Base-by-base conservation (phyloP, 164 flowering plant species). In the Annona squamosa region DNA sequence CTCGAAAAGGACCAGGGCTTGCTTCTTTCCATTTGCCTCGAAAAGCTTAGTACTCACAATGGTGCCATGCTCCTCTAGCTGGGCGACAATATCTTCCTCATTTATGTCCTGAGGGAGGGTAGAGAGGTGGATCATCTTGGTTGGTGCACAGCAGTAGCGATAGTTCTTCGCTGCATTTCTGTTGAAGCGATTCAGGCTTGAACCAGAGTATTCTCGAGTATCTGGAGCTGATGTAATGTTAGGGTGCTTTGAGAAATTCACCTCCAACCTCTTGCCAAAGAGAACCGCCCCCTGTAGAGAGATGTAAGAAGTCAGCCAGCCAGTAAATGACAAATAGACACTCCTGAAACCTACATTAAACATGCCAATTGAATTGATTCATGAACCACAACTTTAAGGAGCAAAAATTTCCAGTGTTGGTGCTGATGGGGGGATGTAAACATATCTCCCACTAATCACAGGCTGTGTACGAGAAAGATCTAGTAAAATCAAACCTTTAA, bases 121-220 rank as follows among this genome's bases (percentile, higher is more conserved):
- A 47, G 99, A 96, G 42, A 96, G 72, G 84, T 96, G 99, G 77
- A 96, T 91, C 89, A 90, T 93, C 84, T 91, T 96, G 63, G 99
- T 96, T 3, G 99, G 99, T 4, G 98, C 89, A 77, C 99, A 96
- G 82, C 98, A 96, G 82, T 96, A 96, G 1, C 98, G 90, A 79
- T 90, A 93, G 73, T 96, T 93, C 86, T 96, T 96, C 43, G 95
- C 90, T 26, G 97, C 95, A 82, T 96, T 96, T 2, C 99, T 90
- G 73, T 93, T 93, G 84, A 91, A 96, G 26, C 98, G 97, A 83
- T 96, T 96, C 46, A 96, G 97, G 71, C 90, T 92, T 56, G 99
- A 96, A 81, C 89, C 93, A 3, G 76, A 19, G 78, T 92, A 96
- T 46, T 96, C 99, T 41, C 82, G 98, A 7, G 98, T 87, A 65